Conservation (phyloP, 768 basidiomycete species). For the Mycena filopes region DNA sequence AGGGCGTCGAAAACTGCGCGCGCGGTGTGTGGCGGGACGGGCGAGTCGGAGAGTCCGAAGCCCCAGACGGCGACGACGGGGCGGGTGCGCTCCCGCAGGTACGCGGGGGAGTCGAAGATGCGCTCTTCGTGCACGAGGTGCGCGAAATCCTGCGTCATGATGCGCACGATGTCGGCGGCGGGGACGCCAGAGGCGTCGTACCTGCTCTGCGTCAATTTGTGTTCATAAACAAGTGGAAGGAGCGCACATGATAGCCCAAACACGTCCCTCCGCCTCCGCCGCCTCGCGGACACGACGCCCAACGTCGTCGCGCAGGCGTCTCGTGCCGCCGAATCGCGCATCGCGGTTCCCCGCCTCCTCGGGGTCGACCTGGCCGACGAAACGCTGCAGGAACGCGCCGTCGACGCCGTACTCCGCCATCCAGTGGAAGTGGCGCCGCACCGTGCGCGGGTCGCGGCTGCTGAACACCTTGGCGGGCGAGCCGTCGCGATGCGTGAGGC, state of each 20-base stretch:
- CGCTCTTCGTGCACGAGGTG: constrained; percentile 73
- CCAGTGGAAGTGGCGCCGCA: constrained; percentile 82
- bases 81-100: constrained; percentile 74
- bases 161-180: constrained; percentile 70
- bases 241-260: constrained; percentile 86
- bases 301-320: constrained; percentile 76
- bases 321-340: constrained; percentile 55
- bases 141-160: constrained; percentile 78
- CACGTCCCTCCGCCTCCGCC: constrained; percentile 82
- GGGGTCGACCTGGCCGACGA: constrained; percentile 74
- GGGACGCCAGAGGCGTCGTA: constrained; percentile 87
- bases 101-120: constrained; percentile 76
- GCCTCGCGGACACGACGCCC: constrained; percentile 78
- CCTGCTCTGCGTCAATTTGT: constrained; percentile 52
- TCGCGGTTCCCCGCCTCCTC: constrained; percentile 50
- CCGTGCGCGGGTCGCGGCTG: constrained; percentile 79
- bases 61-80: constrained; percentile 85
- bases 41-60: constrained; percentile 30
- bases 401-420: constrained; percentile 87
- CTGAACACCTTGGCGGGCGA: constrained; percentile 80
- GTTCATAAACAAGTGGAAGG: constrained; percentile 1
- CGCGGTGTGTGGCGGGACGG: constrained; percentile 12
- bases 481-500: constrained; percentile 65
- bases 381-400: constrained; percentile 85
- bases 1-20: constrained; percentile 17